A percentile compares a stretch with the other conserved stretches of the same genome.
These are phyloP conservation scores for Lasiosphaeriaceae sp. DNA, from an alignment of 495 filamentous ascomycete species.

Conservation along the genomic window DNA sequence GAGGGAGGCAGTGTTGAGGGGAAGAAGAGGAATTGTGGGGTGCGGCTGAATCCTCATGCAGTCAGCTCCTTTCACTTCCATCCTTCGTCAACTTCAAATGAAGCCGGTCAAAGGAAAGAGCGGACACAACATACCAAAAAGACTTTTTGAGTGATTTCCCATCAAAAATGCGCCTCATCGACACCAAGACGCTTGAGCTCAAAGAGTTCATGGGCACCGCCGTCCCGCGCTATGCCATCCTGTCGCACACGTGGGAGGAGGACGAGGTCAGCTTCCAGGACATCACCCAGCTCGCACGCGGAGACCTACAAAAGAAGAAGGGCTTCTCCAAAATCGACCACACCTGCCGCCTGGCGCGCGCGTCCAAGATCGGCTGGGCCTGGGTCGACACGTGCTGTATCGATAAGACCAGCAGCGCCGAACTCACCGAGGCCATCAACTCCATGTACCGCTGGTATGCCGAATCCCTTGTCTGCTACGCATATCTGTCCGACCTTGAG, in stretches of 20 bases:
- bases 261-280: slow-evolving; percentile 33
- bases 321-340: slow-evolving; percentile 33
- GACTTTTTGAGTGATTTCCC: too few species aligned
- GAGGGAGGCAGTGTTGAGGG: too few species aligned
- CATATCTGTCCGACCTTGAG: slow-evolving; percentile 26
- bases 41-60: too few species aligned
- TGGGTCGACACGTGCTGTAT: slow-evolving; percentile 49
- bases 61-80: too few species aligned
- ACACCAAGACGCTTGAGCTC: slow-evolving; percentile 36
- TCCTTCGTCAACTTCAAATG: too few species aligned
- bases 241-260: slow-evolving; percentile 36
- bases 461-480: slow-evolving; percentile 30
- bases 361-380: slow-evolving; percentile 27
- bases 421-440: slow-evolving; percentile 44
- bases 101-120: too few species aligned
- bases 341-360: slow-evolving; percentile 28
- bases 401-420: slow-evolving; percentile 42
- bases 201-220: slow-evolving; percentile 28
- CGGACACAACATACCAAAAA: too few species aligned
- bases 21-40: too few species aligned
- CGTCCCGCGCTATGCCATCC: slow-evolving; percentile 33
- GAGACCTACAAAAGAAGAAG: slow-evolving; percentile 8
- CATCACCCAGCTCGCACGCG: slow-evolving; percentile 13
- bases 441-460: slow-evolving; percentile 45
- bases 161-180: slow-evolving; percentile 40